Conservation (phyloP, 75 land plant species). For the Sequoia sempervirens region DNA sequence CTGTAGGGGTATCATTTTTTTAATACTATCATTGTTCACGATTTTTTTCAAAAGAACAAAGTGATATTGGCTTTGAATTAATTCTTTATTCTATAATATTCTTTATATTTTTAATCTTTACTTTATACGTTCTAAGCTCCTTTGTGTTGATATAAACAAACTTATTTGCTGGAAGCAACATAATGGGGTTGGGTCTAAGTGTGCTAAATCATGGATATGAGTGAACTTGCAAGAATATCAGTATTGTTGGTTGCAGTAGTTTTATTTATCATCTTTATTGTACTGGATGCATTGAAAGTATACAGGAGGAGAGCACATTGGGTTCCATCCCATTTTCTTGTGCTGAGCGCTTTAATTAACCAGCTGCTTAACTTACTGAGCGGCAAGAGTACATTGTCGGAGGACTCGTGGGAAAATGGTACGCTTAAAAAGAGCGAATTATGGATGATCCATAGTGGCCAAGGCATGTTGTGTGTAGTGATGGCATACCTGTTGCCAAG, state of each 20-base stretch:
- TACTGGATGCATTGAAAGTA: not conserved
- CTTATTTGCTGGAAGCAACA: not conserved
- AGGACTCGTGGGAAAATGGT: not conserved
- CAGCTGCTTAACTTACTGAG: not conserved
- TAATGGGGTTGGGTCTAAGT: not conserved
- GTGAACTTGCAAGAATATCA: not conserved
- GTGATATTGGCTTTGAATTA: too few species aligned
- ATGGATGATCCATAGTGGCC: not conserved
- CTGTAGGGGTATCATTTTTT: too few species aligned
- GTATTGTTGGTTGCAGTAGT: not conserved
- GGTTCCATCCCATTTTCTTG: not conserved
- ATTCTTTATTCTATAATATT: too few species aligned
- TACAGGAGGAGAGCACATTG: not conserved
- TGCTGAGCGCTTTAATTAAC: not conserved
- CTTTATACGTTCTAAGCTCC: too few species aligned
- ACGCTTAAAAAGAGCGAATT: not conserved
- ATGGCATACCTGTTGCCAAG: not conserved
- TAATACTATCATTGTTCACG: too few species aligned
- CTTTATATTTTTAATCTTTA: too few species aligned
- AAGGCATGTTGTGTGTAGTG: not conserved
- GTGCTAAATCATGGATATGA: not conserved
- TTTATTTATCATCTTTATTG: not conserved
- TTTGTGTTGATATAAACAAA: too few species aligned
- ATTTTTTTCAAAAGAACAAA: too few species aligned
- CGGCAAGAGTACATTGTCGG: not conserved